Base-by-base conservation (phyloP, 495 filamentous ascomycete genomes). In the Barbatosphaeria neglecta region DNA sequence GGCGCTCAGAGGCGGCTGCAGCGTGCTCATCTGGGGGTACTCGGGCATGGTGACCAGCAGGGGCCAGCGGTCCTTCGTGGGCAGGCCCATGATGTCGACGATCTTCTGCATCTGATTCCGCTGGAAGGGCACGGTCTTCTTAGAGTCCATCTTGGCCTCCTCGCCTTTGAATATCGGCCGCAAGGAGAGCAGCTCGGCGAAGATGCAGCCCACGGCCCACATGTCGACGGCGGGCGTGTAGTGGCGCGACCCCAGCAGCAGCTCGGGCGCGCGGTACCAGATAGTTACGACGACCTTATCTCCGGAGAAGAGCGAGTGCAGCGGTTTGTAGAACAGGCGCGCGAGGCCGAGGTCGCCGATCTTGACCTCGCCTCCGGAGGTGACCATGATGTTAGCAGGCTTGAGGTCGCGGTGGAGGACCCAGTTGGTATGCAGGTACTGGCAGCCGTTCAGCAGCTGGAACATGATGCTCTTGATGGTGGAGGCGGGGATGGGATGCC, bases 281-380 rank as follows among this genome's bases (percentile, higher is more conserved):
- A 99, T 99, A 0, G 92, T 99, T 11, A 99, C 92, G 37, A 99
- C 92, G 1, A 99, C 92, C 60, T 99, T 99, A 59, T 99, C 92
- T 44, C 93, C 92, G 31, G 75, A 83, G 70, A 86, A 99, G 4
- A 99, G 78, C 0, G 83, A 85, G 53, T 93, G 85, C 8, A 96
- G 69, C 0, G 92, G 92, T 54, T 96, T 95, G 66, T 92, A 83
- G 65, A 96, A 97, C 3, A 97, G 70, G 11, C 92, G 82, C 1
- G 90, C 90, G 2, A 98, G 75, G 7, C 90, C 90, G 6, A 98
- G 70, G 63, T 98, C 90, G 23, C 90, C 90, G 52, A 98, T 90
- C 54, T 90, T 88, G 52, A 98, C 87, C 45, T 86, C 85, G 15
- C 90, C 90, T 37, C 68, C 66, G 13, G 84, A 87, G 0, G 92